phyloP scores from a whole-genome alignment of 805 yeast species.

The Phaffomyces thermotolerans region DNA sequence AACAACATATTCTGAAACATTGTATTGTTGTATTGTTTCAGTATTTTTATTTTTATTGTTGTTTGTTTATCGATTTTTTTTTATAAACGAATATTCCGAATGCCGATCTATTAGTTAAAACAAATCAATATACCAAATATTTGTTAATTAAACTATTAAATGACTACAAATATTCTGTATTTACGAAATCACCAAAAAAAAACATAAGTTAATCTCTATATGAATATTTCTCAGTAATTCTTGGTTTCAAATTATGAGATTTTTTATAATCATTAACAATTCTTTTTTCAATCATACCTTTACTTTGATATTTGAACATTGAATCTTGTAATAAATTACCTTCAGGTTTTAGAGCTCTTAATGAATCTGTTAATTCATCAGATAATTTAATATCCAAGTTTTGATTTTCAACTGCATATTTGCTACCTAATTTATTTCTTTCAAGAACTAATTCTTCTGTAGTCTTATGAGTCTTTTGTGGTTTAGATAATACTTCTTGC shows the following conservation, averaged over 20 bases:
- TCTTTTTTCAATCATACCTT: conserved; percentile 84
- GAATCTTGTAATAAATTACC: conserved; percentile 81
- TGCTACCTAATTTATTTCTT: conserved; percentile 37
- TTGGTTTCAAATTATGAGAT: conserved; percentile 48
- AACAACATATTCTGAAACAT: too few relatives aligned
- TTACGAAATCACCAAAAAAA: too few relatives aligned
- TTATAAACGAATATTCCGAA: too few relatives aligned
- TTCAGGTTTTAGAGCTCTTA: conserved; percentile 82
- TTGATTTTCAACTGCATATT: conserved; percentile 38
- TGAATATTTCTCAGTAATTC: conserved; percentile 87
- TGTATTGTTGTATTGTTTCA: too few relatives aligned
- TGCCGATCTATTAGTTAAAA: too few relatives aligned
- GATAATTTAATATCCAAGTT: conserved; percentile 72
- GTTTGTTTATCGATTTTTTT: too few relatives aligned
- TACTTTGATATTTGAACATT: conserved; percentile 71
- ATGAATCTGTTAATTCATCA: conserved; percentile 80
- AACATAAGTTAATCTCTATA: conserved; percentile 70
- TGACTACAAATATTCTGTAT: too few relatives aligned
- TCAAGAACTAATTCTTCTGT: conserved; percentile 27
- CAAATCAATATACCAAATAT: too few relatives aligned
- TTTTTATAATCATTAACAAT: conserved; percentile 55
- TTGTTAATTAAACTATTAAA: too few relatives aligned
- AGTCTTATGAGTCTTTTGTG: neutral
- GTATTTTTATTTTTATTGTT: too few relatives aligned
- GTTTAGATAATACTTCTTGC: conserved; percentile 10